phyloP scores from a whole-genome alignment of 805 yeast species.

The Peterozyma xylosa region DNA sequence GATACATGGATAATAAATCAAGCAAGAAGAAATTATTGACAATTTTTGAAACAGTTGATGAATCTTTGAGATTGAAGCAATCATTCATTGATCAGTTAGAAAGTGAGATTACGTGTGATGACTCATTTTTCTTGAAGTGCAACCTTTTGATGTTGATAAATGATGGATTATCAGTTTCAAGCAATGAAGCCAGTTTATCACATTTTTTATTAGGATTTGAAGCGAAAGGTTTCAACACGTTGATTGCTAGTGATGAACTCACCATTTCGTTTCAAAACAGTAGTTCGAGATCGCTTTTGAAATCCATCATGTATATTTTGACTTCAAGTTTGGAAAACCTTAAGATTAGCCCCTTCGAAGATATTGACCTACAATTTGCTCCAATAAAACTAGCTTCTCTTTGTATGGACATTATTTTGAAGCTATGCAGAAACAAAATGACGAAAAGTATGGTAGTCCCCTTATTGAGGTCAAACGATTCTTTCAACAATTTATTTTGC shows the following conservation, averaged over 20 bases:
- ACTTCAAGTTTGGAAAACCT: constrained; percentile 33
- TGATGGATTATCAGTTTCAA: constrained; percentile 33
- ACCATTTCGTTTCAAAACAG: constrained; percentile 23
- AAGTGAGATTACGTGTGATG: constrained; percentile 28
- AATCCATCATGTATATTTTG: constrained; percentile 43
- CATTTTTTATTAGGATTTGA: constrained; percentile 79
- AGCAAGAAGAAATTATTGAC: constrained; percentile 58
- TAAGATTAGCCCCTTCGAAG: constrained; percentile 19
- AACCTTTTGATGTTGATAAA: constrained; percentile 53
- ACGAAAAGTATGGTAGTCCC: constrained; percentile 45
- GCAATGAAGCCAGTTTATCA: constrained; percentile 43
- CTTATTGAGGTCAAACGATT: constrained; percentile 38
- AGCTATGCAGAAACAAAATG: constrained; percentile 48
- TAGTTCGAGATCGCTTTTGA: constrained; percentile 49
- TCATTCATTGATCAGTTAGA: constrained; percentile 67
- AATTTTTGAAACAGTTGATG: constrained; percentile 69
- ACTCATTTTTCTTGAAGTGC: constrained; percentile 42
- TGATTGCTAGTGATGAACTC: neutral
- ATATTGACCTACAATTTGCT: constrained; percentile 34
- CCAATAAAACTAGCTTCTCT: constrained; percentile 53
- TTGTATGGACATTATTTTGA: constrained; percentile 54
- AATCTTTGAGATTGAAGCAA: constrained; percentile 64
- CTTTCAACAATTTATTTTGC: constrained; percentile 35
- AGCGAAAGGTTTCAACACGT: constrained; percentile 21
- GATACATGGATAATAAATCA: constrained; percentile 1